Percentiles rank a stretch among this genome's conserved stretches.
phyloP scores from a whole-genome alignment of 2,329 filamentous ascomycete species.

The Paecilomyces dactylethromorphus region DNA sequence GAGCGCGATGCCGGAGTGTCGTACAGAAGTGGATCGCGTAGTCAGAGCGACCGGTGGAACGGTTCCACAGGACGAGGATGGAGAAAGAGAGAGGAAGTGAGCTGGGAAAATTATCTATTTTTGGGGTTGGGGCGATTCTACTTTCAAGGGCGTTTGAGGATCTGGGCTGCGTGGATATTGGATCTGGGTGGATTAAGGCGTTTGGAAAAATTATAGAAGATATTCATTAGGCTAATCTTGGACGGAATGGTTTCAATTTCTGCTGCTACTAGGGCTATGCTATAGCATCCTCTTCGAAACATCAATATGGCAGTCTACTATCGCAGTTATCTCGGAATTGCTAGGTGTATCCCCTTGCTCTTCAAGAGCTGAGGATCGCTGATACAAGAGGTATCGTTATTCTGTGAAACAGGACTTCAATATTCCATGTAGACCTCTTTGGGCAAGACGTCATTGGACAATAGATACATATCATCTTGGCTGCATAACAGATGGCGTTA shows the following conservation, averaged over 20 bases:
- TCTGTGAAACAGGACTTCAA: background rate
- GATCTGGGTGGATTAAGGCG: background rate
- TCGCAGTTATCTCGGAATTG: background rate
- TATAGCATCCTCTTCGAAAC: background rate
- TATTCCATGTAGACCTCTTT: background rate
- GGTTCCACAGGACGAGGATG: background rate
- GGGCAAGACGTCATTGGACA: too few species aligned
- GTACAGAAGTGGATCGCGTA: slow-evolving; percentile 46
- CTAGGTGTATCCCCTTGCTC: background rate
- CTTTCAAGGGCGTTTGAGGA: slow-evolving; percentile 5
- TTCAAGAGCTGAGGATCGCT: background rate
- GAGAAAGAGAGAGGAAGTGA: background rate
- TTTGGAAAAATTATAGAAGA: background rate
- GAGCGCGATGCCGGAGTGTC: slow-evolving; percentile 52
- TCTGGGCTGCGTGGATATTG: background rate
- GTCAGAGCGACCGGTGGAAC: slow-evolving; percentile 34
- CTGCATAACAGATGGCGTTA: background rate
- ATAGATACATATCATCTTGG: background rate
- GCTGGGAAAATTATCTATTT: background rate
- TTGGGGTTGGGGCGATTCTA: background rate
- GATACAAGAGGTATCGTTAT: background rate
- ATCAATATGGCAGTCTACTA: background rate
- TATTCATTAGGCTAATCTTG: too few species aligned
- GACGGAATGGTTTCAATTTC: background rate
- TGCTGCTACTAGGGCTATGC: background rate